phyloP scores from a whole-genome alignment of 208 protist species.

The Herpetomonas muscarum region DNA sequence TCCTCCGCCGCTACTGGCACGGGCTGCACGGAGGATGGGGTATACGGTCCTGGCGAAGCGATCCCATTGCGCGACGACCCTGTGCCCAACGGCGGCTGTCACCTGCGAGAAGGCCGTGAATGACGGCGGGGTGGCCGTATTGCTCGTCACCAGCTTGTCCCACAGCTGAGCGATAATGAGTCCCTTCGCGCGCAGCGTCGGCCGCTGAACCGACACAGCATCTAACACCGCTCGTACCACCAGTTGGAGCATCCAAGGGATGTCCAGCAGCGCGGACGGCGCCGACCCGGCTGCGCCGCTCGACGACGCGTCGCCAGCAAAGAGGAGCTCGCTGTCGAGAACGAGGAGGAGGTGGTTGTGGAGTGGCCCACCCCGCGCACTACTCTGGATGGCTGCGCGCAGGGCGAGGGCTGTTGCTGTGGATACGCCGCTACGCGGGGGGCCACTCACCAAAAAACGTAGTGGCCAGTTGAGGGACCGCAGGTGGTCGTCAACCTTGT shows the following conservation, averaged over 20 bases:
- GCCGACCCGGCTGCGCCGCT: neutral
- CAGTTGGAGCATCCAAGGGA: conserved; percentile 44
- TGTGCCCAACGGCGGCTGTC: conserved; percentile 29
- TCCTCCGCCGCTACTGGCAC: neutral
- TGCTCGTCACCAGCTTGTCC: conserved; percentile 36
- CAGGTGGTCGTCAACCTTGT: neutral
- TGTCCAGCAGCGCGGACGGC: conserved; percentile 20
- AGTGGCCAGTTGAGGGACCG: neutral
- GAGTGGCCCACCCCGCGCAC: conserved; percentile 20
- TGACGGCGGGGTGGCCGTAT: conserved; percentile 11
- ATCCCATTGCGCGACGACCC: conserved; percentile 42
- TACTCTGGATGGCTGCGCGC: conserved; percentile 19
- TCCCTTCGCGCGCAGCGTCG: conserved; percentile 31
- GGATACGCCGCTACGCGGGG: conserved; percentile 61
- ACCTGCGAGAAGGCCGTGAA: conserved; percentile 31
- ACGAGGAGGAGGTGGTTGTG: conserved; percentile 40
- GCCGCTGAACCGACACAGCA: conserved; percentile 50
- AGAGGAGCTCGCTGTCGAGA: conserved; percentile 52
- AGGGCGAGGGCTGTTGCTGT: conserved; percentile 36
- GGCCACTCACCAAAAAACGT: conserved; percentile 54
- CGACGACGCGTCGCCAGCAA: conserved; percentile 10
- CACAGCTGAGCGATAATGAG: conserved; percentile 49
- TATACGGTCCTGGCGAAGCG: conserved; percentile 27
- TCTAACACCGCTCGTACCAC: conserved; percentile 51
- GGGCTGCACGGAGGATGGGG: conserved; percentile 43